These are phyloP conservation scores for Begonia peltatifolia DNA, from an alignment of 306 rosid species.

Conservation along the genomic window DNA sequence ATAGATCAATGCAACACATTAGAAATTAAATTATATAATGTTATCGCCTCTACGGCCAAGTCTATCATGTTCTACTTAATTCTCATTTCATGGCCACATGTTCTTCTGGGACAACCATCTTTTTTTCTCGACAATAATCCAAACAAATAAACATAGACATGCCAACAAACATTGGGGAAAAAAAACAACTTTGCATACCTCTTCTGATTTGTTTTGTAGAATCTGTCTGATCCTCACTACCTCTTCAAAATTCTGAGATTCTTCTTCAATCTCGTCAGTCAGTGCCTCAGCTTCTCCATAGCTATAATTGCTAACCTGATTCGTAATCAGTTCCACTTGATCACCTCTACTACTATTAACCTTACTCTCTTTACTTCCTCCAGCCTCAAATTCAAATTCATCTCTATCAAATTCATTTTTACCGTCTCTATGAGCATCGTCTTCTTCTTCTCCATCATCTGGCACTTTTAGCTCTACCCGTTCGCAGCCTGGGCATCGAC, in stretches of 20 bases:
- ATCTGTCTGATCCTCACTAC: slow-evolving; percentile 65
- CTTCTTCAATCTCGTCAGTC: slow-evolving; percentile 74
- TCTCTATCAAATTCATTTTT: slow-evolving; percentile 28
- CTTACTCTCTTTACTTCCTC: slow-evolving; percentile 88
- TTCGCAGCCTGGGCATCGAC: slow-evolving; percentile 64
- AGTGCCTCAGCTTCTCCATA: slow-evolving; percentile 83
- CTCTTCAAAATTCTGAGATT: slow-evolving; percentile 46
- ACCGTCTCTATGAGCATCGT: slow-evolving; percentile 14
- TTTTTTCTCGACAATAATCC: no score
- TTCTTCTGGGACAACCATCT: no score
- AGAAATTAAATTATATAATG: not conserved
- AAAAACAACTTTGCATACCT: slow-evolving; percentile 21
- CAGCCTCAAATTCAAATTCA: slow-evolving; percentile 32
- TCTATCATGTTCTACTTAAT: no score
- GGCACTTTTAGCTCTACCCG: slow-evolving; percentile 35
- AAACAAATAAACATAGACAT: no score
- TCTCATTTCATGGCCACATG: no score
- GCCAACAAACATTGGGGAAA: no score
- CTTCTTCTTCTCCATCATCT: slow-evolving; percentile 12
- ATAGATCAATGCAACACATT: slow-evolving; percentile 13
- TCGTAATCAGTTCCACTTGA: slow-evolving; percentile 26
- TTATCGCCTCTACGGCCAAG: no score
- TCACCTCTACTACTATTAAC: slow-evolving; percentile 36
- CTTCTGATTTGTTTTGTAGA: slow-evolving; percentile 23
- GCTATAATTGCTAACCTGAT: slow-evolving; percentile 44